A percentile compares a stretch with the other conserved stretches of the same genome.
Conservation (phyloP, 768 basidiomycete species). For the Psilocybe cyanescens region DNA sequence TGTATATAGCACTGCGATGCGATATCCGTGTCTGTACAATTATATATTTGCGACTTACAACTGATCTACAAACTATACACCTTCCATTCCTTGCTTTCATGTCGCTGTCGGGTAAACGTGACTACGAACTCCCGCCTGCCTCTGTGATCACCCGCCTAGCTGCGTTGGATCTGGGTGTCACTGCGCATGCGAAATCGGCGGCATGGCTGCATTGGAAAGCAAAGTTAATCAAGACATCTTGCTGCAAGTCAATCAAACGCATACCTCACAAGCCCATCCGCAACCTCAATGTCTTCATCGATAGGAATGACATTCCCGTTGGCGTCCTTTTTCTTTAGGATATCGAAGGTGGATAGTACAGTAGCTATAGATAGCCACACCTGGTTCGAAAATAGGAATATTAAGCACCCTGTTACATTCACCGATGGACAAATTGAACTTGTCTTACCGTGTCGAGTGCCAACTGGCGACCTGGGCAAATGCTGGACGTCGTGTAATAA, state of each 20-base stretch:
- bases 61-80: no score
- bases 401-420: no score
- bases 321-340: constrained; percentile 29
- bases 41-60: no score
- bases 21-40: no score
- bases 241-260: not conserved
- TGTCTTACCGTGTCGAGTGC: constrained; percentile 5
- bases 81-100: no score
- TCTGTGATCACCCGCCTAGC: not conserved
- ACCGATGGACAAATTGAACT: not conserved
- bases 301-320: constrained; percentile 28
- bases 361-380: constrained; percentile 24
- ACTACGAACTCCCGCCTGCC: not conserved
- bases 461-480: constrained; percentile 15
- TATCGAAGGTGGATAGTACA: constrained; percentile 31
- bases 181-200: not conserved
- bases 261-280: constrained; percentile 13
- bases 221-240: not conserved
- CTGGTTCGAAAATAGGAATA: not conserved
- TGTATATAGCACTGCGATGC: no score
- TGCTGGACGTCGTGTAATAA: not conserved
- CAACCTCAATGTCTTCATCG: constrained; percentile 17
- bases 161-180: constrained; percentile 1
- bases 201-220: constrained; percentile 1
- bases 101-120: no score